Evolutionary conservation across 345 rosid species (phyloP), one percentile per base, ranked within the genome.

Genomic region (Syzygium grande): DNA sequence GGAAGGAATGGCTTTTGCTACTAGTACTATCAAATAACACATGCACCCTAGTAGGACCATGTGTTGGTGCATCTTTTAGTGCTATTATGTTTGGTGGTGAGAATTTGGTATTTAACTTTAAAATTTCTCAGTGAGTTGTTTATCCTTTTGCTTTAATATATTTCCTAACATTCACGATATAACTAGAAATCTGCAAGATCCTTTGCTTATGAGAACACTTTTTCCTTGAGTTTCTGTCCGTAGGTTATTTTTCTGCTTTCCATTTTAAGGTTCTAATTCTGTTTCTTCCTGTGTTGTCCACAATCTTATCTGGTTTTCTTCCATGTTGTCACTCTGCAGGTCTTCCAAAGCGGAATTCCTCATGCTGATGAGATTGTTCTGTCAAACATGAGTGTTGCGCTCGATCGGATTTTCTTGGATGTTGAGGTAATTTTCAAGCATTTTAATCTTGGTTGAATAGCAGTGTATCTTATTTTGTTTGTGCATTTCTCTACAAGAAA

Each of bases 321-420:
- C 23, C 23, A 27, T 43, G 3, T 88, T 79, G 46, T 85, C 78
- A 58, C 46, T 8, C 86, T 90, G 86, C 93, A 98, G 99, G 97
- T 98, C 87, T 86, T 93, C 84, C 90, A 94, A 92, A 96, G 98
- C 52, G 94, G 96, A 91, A 92, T 89, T 86, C 86, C 97, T 27
- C 73, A 89, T 52, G 97, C 97, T 59, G 90, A 93, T 84, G 96
- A 93, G 88, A 92, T 93, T 89, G 93, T 94, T 49, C 34, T 98
- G 91, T 91, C 99, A 86, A 98, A 96, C 90, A 96, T 96, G 99
- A 93, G 95, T 88, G 94, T 89, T 85, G 93, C 93, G 51, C 92
- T 98, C 84, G 98, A 98, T 90, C 95, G 95, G 52, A 91, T 96
- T 90, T 93, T 93, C 90, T 90, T 94, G 90, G 99, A 97, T 87